Conservation (phyloP, 768 basidiomycete species). For the Punctularia strigosozonata region DNA sequence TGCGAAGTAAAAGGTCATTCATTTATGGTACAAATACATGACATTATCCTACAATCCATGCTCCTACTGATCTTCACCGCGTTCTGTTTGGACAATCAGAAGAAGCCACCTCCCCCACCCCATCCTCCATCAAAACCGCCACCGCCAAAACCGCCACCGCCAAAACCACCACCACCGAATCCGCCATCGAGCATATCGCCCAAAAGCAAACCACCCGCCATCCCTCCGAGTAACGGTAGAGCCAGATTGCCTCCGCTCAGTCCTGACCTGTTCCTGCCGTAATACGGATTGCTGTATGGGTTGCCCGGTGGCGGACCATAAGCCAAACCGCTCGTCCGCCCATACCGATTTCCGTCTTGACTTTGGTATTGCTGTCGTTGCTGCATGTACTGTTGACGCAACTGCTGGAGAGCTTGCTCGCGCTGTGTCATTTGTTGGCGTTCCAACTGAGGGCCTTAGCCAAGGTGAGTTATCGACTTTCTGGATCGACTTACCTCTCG, state of each 20-base stretch:
- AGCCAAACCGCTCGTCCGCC: too few relatives aligned
- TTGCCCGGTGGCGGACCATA: constrained; percentile 17
- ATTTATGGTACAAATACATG: not conserved
- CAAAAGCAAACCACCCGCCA: constrained; percentile 38
- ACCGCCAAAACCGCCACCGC: constrained; percentile 13
- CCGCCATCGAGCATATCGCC: constrained; percentile 33
- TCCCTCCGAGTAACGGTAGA: constrained; percentile 29
- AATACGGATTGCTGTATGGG: constrained; percentile 8
- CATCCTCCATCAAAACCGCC: constrained; percentile 14
- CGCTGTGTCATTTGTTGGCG: constrained; percentile 2
- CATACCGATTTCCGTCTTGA: not conserved
- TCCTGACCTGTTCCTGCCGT: constrained; percentile 13
- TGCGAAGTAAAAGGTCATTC: not conserved
- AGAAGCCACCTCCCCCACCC: constrained; percentile 13
- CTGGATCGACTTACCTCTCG: constrained; percentile 17
- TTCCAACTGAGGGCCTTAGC: constrained; percentile 4
- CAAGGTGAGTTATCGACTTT: too few relatives aligned
- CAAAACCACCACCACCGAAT: constrained; percentile 17
- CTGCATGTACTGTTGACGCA: constrained; percentile 6
- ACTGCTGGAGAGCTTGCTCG: constrained; percentile 1
- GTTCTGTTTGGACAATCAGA: constrained; percentile 1
- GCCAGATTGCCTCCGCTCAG: constrained; percentile 22
- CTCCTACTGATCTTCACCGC: not conserved
- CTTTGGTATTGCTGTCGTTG: not conserved
- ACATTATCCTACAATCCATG: not conserved